phyloP scores from a whole-genome alignment of 176 grass and related monocot species.

The Paspalum vaginatum region DNA sequence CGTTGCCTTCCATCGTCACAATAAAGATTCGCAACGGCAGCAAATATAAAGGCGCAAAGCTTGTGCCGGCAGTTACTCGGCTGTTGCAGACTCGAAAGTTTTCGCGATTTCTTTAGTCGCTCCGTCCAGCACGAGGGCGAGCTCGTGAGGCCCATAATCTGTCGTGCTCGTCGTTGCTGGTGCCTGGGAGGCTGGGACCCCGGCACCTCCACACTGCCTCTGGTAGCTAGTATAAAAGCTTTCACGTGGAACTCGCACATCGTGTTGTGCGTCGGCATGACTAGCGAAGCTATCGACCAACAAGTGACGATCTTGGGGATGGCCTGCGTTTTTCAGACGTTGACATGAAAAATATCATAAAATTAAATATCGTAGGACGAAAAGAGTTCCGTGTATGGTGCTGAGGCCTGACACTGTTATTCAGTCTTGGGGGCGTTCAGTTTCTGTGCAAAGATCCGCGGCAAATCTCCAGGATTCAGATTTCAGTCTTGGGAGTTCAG shows the following conservation, averaged over 20 bases:
- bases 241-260: slow-evolving; percentile 13
- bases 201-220: neutral
- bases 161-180: too few relatives aligned
- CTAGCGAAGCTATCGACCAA: neutral
- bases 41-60: too few relatives aligned
- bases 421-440: neutral
- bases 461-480: neutral
- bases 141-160: slow-evolving; percentile 17
- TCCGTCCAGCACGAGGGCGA: slow-evolving; percentile 15
- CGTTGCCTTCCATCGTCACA: neutral
- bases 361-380: too few relatives aligned
- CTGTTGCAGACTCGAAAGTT: too few relatives aligned
- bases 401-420: neutral
- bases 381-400: neutral
- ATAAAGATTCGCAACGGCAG: too few relatives aligned
- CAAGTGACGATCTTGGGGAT: neutral
- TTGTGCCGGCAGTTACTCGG: too few relatives aligned
- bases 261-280: neutral
- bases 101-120: neutral
- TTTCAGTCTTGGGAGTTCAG: neutral
- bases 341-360: slow-evolving; percentile 29
- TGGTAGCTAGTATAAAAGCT: neutral
- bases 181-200: neutral
- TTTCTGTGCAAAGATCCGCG: neutral
- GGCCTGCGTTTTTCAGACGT: slow-evolving; percentile 18